phyloP scores from a whole-genome alignment of 2,329 filamentous ascomycete species.

The Neonectria sp. region DNA sequence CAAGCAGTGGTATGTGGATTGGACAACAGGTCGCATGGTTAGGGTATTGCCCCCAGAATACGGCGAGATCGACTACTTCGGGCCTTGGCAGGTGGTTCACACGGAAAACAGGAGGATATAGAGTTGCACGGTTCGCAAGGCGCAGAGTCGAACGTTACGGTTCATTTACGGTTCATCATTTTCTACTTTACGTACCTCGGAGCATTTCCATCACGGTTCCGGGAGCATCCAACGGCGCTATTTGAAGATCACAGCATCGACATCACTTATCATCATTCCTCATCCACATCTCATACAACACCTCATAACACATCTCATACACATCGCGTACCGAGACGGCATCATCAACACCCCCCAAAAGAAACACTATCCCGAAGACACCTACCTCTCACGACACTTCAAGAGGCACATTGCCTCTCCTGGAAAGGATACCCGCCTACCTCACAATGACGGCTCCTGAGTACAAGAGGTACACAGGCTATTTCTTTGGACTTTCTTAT shows the following conservation, averaged over 20 bases:
- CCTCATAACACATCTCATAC: not conserved
- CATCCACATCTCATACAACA: not conserved
- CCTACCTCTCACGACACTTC: not conserved
- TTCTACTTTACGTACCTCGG: slow-evolving; percentile 6
- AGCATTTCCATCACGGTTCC: slow-evolving; percentile 16
- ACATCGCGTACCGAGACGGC: not conserved
- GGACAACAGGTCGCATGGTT: slow-evolving; percentile 69
- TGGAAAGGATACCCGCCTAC: not conserved
- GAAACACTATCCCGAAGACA: not conserved
- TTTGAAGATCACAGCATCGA: slow-evolving; percentile 18
- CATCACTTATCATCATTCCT: slow-evolving; percentile 6
- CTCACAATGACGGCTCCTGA: slow-evolving; percentile 6
- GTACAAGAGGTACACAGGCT: slow-evolving; percentile 13
- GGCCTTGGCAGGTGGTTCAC: slow-evolving; percentile 65
- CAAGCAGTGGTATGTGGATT: slow-evolving; percentile 73
- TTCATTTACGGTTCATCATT: slow-evolving; percentile 21
- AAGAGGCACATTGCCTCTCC: not conserved
- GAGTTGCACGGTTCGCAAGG: slow-evolving; percentile 26
- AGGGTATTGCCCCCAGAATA: slow-evolving; percentile 69
- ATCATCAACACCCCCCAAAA: slow-evolving; percentile 3
- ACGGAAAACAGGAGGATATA: slow-evolving; percentile 65
- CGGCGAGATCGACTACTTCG: slow-evolving; percentile 65
- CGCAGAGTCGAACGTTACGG: slow-evolving; percentile 17
- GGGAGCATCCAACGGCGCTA: slow-evolving; percentile 22
- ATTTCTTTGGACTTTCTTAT: slow-evolving; percentile 30